These are phyloP conservation scores for Aspergillus thermomutatus DNA, from an alignment of 2,329 filamentous ascomycete genomes.

Conservation along the genomic window DNA sequence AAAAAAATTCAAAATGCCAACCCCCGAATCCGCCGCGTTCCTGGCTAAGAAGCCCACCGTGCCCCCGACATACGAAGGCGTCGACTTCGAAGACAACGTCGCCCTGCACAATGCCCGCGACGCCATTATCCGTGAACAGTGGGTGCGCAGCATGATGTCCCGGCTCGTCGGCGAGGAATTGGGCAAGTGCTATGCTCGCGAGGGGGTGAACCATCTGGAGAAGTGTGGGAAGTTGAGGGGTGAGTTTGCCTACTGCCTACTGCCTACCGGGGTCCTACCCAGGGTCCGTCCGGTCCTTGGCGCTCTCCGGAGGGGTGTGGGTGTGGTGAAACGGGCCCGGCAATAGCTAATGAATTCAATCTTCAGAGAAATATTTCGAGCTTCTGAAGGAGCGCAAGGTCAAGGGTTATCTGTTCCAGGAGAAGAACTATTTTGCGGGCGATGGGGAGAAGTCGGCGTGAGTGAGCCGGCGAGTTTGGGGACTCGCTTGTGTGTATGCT, in stretches of 20 bases:
- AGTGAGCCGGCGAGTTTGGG: conserved; percentile 5
- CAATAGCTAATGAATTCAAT: neutral
- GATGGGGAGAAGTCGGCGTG: conserved; percentile 28
- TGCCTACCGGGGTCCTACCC: no score
- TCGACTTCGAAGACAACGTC: conserved; percentile 64
- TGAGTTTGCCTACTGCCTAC: conserved; percentile 45
- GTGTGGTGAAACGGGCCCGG: neutral
- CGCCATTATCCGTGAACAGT: conserved; percentile 64
- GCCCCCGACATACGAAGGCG: conserved; percentile 63
- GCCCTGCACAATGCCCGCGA: conserved; percentile 63
- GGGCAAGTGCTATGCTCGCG: conserved; percentile 63
- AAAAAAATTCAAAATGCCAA: conserved; percentile 52
- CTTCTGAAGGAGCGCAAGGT: conserved; percentile 61
- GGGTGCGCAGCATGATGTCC: conserved; percentile 68
- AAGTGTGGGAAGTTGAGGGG: conserved; percentile 65
- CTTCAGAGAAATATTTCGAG: conserved; percentile 62
- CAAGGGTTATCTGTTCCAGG: conserved; percentile 61
- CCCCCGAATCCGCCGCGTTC: conserved; percentile 62
- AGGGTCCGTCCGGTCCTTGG: no score
- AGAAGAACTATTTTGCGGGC: conserved; percentile 56
- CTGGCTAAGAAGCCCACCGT: conserved; percentile 64
- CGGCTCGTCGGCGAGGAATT: conserved; percentile 63
- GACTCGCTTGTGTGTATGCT: conserved; percentile 1
- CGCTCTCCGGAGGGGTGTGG: neutral
- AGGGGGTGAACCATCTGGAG: conserved; percentile 66